Percentiles rank a stretch among this genome's conserved stretches.
phyloP scores from a whole-genome alignment of 2,329 filamentous ascomycete genomes.

The Parastagonospora avenae region DNA sequence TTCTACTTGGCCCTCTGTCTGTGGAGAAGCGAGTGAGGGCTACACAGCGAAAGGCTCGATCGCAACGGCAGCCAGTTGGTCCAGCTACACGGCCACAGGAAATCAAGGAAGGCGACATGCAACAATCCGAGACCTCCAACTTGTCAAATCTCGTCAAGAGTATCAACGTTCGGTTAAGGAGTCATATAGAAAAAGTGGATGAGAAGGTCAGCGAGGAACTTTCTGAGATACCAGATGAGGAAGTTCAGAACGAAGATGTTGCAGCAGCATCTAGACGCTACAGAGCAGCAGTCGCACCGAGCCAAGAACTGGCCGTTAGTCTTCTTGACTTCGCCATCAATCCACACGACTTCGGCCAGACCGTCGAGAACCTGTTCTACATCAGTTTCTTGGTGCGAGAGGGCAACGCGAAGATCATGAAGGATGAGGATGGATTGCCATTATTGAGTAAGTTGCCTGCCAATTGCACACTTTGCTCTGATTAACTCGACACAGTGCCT shows the following conservation, averaged over 20 bases:
- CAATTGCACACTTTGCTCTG: not conserved
- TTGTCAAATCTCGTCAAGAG: constrained; percentile 78
- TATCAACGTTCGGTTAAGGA: constrained; percentile 67
- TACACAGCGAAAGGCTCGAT: constrained; percentile 68
- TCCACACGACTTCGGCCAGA: constrained; percentile 88
- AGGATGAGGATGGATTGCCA: constrained; percentile 76
- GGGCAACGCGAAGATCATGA: constrained; percentile 74
- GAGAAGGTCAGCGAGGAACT: constrained; percentile 52
- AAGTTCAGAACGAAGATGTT: constrained; percentile 44
- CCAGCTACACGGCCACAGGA: constrained; percentile 78
- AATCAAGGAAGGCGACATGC: constrained; percentile 73
- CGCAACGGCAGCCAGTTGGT: constrained; percentile 69
- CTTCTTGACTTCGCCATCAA: constrained; percentile 90
- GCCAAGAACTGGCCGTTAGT: constrained; percentile 68
- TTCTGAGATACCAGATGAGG: constrained; percentile 25
- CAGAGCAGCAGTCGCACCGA: constrained; percentile 62
- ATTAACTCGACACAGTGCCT: constrained; percentile 42
- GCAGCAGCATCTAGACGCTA: constrained; percentile 66
- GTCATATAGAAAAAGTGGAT: constrained; percentile 43
- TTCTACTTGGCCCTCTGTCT: constrained; percentile 86
- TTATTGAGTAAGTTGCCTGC: constrained; percentile 70
- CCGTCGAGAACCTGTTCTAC: constrained; percentile 96
- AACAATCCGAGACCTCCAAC: constrained; percentile 77
- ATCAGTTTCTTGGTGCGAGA: constrained; percentile 92
- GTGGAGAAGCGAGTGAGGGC: constrained; percentile 83